These are phyloP conservation scores for Rhododendron williamsianum DNA, from an alignment of 148 eudicot species.

Conservation along the genomic window DNA sequence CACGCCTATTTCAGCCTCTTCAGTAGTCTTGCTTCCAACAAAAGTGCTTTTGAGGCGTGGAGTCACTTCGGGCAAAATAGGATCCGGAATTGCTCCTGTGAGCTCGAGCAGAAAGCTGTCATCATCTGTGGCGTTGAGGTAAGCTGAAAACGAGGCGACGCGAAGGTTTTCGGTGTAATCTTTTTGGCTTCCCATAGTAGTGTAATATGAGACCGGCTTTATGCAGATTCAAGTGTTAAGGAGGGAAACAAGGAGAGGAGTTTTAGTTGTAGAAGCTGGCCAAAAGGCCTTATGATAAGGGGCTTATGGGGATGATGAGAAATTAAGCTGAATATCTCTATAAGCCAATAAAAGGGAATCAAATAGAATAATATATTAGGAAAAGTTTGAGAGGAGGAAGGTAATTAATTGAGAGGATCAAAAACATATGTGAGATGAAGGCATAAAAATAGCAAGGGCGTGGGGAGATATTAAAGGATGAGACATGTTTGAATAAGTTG, in stretches of 20 bases:
- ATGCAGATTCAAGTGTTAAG: background rate
- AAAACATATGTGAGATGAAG: background rate
- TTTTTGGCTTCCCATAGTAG: conserved; percentile 30
- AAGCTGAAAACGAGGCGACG: conserved; percentile 70
- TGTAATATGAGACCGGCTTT: background rate
- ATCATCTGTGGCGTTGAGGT: conserved; percentile 51
- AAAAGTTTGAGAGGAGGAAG: background rate
- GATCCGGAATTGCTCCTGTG: conserved; percentile 29
- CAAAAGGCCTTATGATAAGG: background rate
- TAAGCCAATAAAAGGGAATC: background rate
- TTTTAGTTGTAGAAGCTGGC: background rate
- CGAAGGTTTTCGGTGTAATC: conserved; percentile 28
- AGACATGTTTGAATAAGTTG: background rate
- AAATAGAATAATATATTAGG: background rate
- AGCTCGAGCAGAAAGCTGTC: conserved; percentile 36
- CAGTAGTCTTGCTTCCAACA: conserved; percentile 4
- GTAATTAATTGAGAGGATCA: background rate
- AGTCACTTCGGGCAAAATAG: conserved; percentile 19
- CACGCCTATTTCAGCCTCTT: conserved; percentile 36
- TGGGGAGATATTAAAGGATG: conserved; percentile 7
- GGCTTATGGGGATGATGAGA: conserved; percentile 7
- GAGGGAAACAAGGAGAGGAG: background rate
- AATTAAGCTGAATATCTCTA: background rate
- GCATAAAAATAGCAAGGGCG: background rate
- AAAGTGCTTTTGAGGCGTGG: conserved; percentile 7